phyloP scores from a whole-genome alignment of 164 flowering plant species.

The Vitis vinifera region ASM3070453v1 NC_081808.1:1359501-1360000 shows the following conservation, averaged over 20 bases:
- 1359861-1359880: slow-evolving; percentile 57
- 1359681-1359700: slow-evolving; percentile 55
- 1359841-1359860: slow-evolving; percentile 55
- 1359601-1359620: background rate
- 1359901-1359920: slow-evolving; percentile 58
- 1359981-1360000: background rate
- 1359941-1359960: slow-evolving; percentile 63
- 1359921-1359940: slow-evolving; percentile 72
- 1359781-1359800: slow-evolving; percentile 52
- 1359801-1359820: slow-evolving; percentile 51
- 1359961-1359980: slow-evolving; percentile 41
- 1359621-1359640: background rate
- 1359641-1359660: background rate
- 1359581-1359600: background rate
- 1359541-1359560: background rate
- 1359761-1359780: slow-evolving; percentile 35
- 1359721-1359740: slow-evolving; percentile 66
- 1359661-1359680: slow-evolving; percentile 40
- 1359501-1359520: background rate
- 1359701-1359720: slow-evolving; percentile 54
- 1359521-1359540: background rate
- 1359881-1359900: slow-evolving; percentile 65
- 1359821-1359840: slow-evolving; percentile 58
- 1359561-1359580: background rate
- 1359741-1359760: slow-evolving; percentile 52